Evolutionary conservation across 257 asterid genomes (phyloP), one percentile per base, ranked within the genome.

Genomic region (Solanum infundibuliforme): DNA sequence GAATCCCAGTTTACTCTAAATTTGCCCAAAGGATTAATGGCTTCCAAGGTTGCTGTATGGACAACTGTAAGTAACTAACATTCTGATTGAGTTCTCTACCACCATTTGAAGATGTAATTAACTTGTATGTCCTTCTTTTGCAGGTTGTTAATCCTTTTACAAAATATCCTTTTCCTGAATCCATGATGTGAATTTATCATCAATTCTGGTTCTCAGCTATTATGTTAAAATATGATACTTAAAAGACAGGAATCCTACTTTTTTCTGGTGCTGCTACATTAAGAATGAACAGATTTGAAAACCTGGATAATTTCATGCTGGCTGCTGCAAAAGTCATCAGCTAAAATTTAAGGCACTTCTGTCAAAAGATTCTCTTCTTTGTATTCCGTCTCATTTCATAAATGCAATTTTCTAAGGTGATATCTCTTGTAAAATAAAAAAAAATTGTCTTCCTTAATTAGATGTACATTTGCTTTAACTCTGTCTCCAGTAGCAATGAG

Each of bases 81-180:
- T 39, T 77, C 41, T 48, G 86, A 48, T 65, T 31, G 36, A 29
- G 72, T 39, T 86, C 75, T 34, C 81, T 85, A 68, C 27, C 36
- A 66, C 39, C 27, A 66, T 66, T 85, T 25, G 87, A 65, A 66
- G 79, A 85, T 36, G 43, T 65, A 62, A 69, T 88, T 84, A 81
- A 89, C 91, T 87, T 77, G 46, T 81, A 48, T 83, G 85, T 46
- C 79, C 32, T 74, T 2, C 76, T 91, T 87, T 73, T 92, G 92
- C 98, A 97, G 99, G 98, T 97, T 1, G 98, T 97, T 87, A 97
- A 97, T 90, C 99, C 99, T 88, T 94, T 97, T 77, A 96, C 99
- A 27, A 97, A 97, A 94, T 97, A 96, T 96, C 99, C 99, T 95
- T 95, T 84, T 91, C 84, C 39, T 29, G 86, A 81, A 7, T 38